Percentiles rank a stretch among this genome's conserved stretches.
Evolutionary conservation across 2,329 filamentous ascomycete genomes (phyloP).

Genomic region (Colletotrichum agaves): DNA sequence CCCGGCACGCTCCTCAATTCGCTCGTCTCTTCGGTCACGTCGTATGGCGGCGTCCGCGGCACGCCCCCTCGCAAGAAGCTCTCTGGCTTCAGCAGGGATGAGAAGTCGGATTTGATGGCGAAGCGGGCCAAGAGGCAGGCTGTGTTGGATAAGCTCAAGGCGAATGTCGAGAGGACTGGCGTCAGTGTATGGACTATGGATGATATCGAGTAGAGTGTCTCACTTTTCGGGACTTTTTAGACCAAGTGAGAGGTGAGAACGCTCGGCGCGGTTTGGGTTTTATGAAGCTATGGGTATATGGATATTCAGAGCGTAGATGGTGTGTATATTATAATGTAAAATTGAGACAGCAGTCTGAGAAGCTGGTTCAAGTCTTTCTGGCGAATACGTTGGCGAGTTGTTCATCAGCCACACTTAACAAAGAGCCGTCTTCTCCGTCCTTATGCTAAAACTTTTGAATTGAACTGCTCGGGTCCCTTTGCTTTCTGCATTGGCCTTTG

Average conservation of each 20-base stretch:
- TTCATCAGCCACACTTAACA: too few species aligned
- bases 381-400: too few species aligned
- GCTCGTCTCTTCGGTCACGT: constrained; percentile 54
- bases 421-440: too few species aligned
- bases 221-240: too few species aligned
- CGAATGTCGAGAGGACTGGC: constrained; percentile 60
- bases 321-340: constrained; percentile 37
- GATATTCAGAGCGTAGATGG: constrained; percentile 30
- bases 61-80: constrained; percentile 70
- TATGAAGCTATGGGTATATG: constrained; percentile 21
- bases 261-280: constrained; percentile 10
- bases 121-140: constrained; percentile 64
- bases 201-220: constrained; percentile 53
- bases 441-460: too few species aligned
- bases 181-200: constrained; percentile 62
- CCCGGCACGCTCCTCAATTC: constrained; percentile 55
- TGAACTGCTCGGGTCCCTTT: too few species aligned
- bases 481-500: too few species aligned
- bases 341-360: constrained; percentile 11
- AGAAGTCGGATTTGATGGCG: constrained; percentile 66
- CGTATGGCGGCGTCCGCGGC: constrained; percentile 45
- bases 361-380: not conserved
- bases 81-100: constrained; percentile 67
- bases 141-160: constrained; percentile 63
- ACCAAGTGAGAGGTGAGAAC: not conserved